These are phyloP conservation scores for Micractinium conductrix DNA, from an alignment of 139 green algal genomes.

Conservation along the genomic window DNA sequence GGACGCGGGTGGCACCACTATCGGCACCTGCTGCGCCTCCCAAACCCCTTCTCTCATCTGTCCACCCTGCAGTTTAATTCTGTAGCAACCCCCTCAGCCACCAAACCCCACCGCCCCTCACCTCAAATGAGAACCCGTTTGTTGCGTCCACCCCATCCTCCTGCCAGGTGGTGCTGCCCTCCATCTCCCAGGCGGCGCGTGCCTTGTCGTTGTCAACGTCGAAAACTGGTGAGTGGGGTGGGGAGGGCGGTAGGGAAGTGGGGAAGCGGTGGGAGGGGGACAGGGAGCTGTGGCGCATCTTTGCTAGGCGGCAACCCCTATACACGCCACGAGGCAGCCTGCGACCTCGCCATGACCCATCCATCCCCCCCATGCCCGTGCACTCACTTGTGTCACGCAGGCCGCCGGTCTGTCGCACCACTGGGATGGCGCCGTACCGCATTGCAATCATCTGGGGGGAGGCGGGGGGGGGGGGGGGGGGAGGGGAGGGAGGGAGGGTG, in stretches of 20 bases:
- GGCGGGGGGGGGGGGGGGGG: conserved; percentile 22
- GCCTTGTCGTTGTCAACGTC: conserved; percentile 66
- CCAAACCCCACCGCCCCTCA: conserved; percentile 33
- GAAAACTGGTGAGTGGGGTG: conserved; percentile 40
- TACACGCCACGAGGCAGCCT: too few species aligned
- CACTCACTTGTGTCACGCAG: conserved; percentile 78
- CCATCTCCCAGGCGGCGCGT: conserved; percentile 86
- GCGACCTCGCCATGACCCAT: too few species aligned
- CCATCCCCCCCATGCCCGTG: too few species aligned
- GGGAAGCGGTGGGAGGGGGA: too few species aligned
- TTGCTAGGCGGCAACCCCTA: too few species aligned
- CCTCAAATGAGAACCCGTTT: conserved; percentile 89
- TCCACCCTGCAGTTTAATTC: too few species aligned
- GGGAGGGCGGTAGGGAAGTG: background rate
- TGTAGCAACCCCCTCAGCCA: conserved; percentile 41
- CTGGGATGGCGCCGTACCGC: conserved; percentile 86
- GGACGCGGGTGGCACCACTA: too few species aligned
- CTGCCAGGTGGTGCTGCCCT: conserved; percentile 70
- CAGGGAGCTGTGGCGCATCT: background rate
- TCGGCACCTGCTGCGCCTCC: too few species aligned
- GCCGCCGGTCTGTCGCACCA: conserved; percentile 93
- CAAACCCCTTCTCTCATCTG: too few species aligned
- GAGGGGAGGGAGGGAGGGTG: too few species aligned
- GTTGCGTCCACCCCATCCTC: conserved; percentile 71
- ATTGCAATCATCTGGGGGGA: conserved; percentile 89